Base-by-base conservation (phyloP, 257 asterid genomes). In the Solanum stenotomum region DNA sequence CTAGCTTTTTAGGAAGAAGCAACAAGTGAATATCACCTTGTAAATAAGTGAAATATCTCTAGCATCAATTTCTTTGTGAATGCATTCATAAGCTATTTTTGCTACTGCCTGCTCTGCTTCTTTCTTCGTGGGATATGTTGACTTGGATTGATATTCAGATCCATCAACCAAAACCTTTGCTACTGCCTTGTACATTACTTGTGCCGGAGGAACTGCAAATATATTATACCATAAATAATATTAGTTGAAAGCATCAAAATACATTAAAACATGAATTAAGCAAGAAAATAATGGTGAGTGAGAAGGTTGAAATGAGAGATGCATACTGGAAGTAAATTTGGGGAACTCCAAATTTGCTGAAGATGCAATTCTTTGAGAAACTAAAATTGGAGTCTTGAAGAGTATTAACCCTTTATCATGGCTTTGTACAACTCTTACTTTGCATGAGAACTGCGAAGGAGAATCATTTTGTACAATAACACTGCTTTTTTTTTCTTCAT, bases 41-140 rank as follows among this genome's bases (percentile, higher is more conserved):
- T 87, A 83, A 84, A 89, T 56, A 68, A 23, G 38, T 72, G 89
- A 42, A 44, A 31, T 38, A 72, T 67, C 90, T 84, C 38, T 33
- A 15, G 31, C 77, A 34, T 70, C 85, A 27, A 31, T 49, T 34
- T 81, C 42, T 14, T 52, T 49, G 9, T 49, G 52, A 63, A 89
- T 34, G 65, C 84, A 71, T 34, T 90, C 91, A 38, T 77, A 83
- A 13, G 93, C 92, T 3, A 87, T 29, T 86, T 74, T 91, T 44
- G 90, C 91, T 14, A 23, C 92, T 34, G 90, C 91, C 27, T 87
- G 90, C 65, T 88, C 92, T 27, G 91, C 89, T 63, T 88, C 79
- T 29, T 27, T 85, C 67, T 59, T n/a, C 35, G 87, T 74, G 8
- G 77, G 46, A 74, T 56, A 59, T 35, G 89, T 87, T 15, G 14